phyloP scores from a whole-genome alignment of 345 rosid genomes.

The Conringia planisiliqua region DNA sequence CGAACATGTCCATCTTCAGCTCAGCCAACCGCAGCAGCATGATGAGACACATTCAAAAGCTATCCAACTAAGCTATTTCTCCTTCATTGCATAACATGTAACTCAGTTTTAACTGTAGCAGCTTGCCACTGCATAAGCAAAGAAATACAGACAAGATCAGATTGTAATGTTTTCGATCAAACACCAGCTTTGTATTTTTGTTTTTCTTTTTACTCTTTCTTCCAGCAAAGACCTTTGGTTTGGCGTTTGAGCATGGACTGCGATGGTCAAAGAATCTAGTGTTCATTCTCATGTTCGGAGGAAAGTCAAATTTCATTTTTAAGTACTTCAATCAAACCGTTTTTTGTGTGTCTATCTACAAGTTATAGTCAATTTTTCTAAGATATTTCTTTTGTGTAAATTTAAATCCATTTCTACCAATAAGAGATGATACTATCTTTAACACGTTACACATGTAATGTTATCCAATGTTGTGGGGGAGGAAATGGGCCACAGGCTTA shows the following conservation, averaged over 20 bases:
- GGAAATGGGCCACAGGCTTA: background rate
- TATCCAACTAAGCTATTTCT: constrained; percentile 55
- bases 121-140: constrained; percentile 60
- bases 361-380: background rate
- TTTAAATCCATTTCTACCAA: background rate
- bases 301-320: too few species aligned
- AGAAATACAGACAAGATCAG: constrained; percentile 27
- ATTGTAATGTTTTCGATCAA: constrained; percentile 7
- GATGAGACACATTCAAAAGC: constrained; percentile 44
- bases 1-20: constrained; percentile 73
- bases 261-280: background rate
- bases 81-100: constrained; percentile 21
- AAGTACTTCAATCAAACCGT: too few species aligned
- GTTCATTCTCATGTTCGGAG: background rate
- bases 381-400: background rate
- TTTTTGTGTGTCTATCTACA: background rate
- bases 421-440: background rate
- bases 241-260: background rate
- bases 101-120: constrained; percentile 36
- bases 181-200: constrained; percentile 7
- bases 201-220: background rate
- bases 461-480: background rate
- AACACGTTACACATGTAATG: background rate
- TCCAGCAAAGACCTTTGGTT: background rate
- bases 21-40: constrained; percentile 72